A percentile compares a stretch with the other conserved stretches of the same genome.
Conservation (phyloP, 331 rosid species). For the Spiraea crenata region DNA sequence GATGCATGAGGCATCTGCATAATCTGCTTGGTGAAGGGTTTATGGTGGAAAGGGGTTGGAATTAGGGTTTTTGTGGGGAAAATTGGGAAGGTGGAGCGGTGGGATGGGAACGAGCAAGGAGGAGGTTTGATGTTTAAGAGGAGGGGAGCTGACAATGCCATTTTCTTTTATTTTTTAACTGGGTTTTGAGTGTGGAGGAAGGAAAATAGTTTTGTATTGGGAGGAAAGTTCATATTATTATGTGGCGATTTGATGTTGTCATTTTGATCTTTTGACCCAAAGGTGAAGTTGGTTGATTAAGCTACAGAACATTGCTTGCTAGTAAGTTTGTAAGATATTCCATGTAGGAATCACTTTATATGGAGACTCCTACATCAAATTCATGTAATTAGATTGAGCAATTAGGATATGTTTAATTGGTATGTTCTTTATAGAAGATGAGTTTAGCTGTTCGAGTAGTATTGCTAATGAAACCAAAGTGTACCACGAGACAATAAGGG, state of each 20-base stretch:
- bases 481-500: no score
- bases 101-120: constrained; percentile 22
- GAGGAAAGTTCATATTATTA: not conserved
- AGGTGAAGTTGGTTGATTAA: not conserved
- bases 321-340: no score
- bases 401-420: no score
- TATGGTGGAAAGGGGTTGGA: constrained; percentile 8
- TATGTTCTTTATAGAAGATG: no score
- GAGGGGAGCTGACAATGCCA: constrained; percentile 23
- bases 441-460: no score
- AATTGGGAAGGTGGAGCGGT: constrained; percentile 8
- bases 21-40: constrained; percentile 28
- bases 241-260: not conserved
- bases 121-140: constrained; percentile 24
- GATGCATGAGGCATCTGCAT: constrained; percentile 34
- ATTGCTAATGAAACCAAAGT: no score
- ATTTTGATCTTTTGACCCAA: not conserved
- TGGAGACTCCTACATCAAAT: no score
- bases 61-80: constrained; percentile 21
- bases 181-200: not conserved
- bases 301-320: no score
- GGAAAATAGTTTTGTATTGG: not conserved
- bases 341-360: no score
- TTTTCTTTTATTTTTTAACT: not conserved
- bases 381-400: no score